Evolutionary conservation across 805 yeast species (phyloP).

Genomic region (Hanseniaspora pseudoguilliermondii): DNA sequence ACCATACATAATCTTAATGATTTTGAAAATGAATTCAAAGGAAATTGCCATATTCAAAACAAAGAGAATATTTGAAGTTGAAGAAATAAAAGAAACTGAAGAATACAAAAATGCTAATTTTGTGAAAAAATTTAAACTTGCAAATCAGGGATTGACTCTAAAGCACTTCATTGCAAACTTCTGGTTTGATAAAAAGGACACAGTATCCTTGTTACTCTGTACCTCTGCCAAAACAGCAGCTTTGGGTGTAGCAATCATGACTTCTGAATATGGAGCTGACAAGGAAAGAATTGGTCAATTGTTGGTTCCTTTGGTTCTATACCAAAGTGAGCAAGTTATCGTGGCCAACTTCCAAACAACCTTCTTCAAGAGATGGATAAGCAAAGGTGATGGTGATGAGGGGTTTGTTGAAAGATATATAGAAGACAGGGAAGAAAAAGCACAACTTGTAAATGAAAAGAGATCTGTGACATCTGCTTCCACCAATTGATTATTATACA

Average conservation of each 20-base stretch:
- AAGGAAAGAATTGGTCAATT: slow-evolving; percentile 54
- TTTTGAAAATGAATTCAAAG: slow-evolving; percentile 39
- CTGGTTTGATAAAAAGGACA: slow-evolving; percentile 55
- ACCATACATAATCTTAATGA: slow-evolving; percentile 37
- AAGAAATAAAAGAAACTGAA: slow-evolving; percentile 20
- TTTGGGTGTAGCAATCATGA: slow-evolving; percentile 69
- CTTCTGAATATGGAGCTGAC: slow-evolving; percentile 62
- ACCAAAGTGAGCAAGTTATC: slow-evolving; percentile 77
- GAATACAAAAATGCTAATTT: background rate
- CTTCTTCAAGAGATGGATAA: slow-evolving; percentile 58
- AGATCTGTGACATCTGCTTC: background rate
- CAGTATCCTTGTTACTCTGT: slow-evolving; percentile 70
- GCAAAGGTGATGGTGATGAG: slow-evolving; percentile 15
- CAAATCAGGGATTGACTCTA: slow-evolving; percentile 2
- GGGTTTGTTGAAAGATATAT: background rate
- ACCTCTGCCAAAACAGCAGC: slow-evolving; percentile 94
- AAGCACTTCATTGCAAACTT: slow-evolving; percentile 36
- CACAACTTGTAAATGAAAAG: background rate
- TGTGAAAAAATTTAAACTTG: background rate
- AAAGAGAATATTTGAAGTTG: slow-evolving; percentile 22
- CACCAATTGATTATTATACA: background rate
- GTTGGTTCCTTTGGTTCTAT: slow-evolving; percentile 70
- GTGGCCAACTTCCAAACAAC: slow-evolving; percentile 63
- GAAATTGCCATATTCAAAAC: slow-evolving; percentile 35
- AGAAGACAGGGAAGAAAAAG: background rate